Conservation (phyloP, 306 rosid species). For the Cajanus cajan region DNA sequence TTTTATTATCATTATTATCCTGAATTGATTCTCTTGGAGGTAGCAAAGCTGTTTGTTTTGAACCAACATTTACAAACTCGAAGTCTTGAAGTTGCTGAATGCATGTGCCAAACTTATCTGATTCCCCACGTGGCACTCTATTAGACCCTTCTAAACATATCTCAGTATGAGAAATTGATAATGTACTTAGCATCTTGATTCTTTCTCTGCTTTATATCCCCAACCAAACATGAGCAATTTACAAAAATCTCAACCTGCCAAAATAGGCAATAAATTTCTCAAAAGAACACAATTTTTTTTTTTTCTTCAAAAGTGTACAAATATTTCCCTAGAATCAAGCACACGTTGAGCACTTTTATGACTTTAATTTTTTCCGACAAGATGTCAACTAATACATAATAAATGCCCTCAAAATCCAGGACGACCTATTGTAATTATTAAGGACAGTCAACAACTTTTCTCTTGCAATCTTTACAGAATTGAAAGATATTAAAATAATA, state of each 20-base stretch:
- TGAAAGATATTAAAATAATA: background rate
- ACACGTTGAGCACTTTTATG: conserved; percentile 1
- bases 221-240: conserved; percentile 1
- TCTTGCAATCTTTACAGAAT: conserved; percentile 12
- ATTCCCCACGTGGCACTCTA: conserved; percentile 38
- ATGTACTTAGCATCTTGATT: background rate
- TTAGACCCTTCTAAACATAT: conserved; percentile 26
- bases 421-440: conserved; percentile 9
- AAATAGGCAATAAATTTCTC: conserved; percentile 23
- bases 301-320: background rate
- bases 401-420: conserved; percentile 15
- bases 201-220: background rate
- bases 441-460: conserved; percentile 20
- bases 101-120: conserved; percentile 49
- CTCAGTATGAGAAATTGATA: background rate
- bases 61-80: conserved; percentile 39
- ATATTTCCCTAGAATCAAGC: conserved; percentile 34
- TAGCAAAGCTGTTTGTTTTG: conserved; percentile 32
- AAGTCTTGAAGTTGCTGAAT: conserved; percentile 48
- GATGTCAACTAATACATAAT: conserved; percentile 20
- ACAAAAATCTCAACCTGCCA: background rate
- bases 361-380: background rate
- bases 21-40: conserved; percentile 43
- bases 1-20: conserved; percentile 27
- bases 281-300: background rate